Conservation (phyloP, 2,329 filamentous ascomycete genomes). For the Fusarium graminum region DNA sequence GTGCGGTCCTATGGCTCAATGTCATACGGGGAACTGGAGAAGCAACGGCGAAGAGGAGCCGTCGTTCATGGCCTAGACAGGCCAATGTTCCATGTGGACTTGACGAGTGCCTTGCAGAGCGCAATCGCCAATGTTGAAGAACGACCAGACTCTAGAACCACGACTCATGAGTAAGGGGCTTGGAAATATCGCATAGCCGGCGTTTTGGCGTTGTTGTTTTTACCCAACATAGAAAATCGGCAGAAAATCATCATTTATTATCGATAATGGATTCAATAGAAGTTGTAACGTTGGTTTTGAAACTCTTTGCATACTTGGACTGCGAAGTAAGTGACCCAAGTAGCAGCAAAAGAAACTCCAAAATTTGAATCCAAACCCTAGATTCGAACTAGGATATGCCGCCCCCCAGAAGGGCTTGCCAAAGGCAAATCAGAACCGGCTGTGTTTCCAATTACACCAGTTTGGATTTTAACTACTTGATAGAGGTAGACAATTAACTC, state of each 20-base stretch:
- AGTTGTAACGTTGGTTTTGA: background rate
- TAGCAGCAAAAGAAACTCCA: background rate
- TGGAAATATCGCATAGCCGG: background rate
- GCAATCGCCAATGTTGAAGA: constrained; percentile 83
- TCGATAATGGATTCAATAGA: background rate
- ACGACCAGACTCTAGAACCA: constrained; percentile 54
- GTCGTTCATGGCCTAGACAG: constrained; percentile 88
- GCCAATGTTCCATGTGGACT: constrained; percentile 93
- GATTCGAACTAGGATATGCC: no score
- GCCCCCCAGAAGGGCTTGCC: no score
- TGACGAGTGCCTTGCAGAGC: constrained; percentile 89
- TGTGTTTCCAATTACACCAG: no score
- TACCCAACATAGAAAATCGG: constrained; percentile 1
- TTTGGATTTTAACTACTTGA: no score
- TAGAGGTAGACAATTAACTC: no score
- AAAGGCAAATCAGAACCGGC: no score
- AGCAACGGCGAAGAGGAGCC: constrained; percentile 64
- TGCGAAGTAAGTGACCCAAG: background rate
- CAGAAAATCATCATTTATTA: constrained; percentile 1
- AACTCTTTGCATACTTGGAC: background rate
- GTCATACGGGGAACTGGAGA: constrained; percentile 51
- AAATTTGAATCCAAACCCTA: background rate
- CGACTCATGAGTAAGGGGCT: constrained; percentile 6
- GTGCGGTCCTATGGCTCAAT: constrained; percentile 34
- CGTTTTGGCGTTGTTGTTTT: background rate